Percentiles rank a stretch among this genome's conserved stretches.
phyloP scores from a whole-genome alignment of 2,329 filamentous ascomycete species.

The Reticulascus tulasneorum region DNA sequence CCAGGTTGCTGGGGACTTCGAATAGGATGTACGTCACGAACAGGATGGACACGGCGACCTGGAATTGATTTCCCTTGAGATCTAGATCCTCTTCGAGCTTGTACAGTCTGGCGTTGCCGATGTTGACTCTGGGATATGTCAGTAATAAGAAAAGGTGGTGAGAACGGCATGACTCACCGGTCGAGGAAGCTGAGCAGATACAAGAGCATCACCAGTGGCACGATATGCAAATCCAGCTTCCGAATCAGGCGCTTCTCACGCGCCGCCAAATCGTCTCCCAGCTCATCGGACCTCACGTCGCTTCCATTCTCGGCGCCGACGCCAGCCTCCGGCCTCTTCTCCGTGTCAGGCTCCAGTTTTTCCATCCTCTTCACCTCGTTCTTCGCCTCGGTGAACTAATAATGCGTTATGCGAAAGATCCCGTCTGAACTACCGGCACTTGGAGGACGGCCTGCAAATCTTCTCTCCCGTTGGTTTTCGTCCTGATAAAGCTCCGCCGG shows the following conservation, averaged over 20 bases:
- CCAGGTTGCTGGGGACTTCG: conserved; percentile 62
- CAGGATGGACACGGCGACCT: conserved; percentile 62
- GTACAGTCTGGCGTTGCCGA: conserved; percentile 66
- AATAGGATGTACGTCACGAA: conserved; percentile 63
- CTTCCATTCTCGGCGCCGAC: not conserved
- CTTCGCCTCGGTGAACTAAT: no score
- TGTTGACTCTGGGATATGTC: conserved; percentile 20
- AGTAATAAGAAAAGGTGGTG: not conserved
- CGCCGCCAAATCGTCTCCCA: conserved; percentile 15
- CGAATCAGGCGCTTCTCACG: conserved; percentile 55
- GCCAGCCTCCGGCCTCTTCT: conserved; percentile 21
- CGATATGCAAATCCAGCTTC: conserved; percentile 60
- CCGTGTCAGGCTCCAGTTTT: conserved; percentile 2
- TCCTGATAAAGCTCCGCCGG: no score
- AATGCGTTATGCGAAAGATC: no score
- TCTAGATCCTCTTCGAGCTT: conserved; percentile 59
- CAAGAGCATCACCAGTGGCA: conserved; percentile 63
- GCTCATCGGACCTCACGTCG: not conserved
- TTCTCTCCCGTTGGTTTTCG: no score
- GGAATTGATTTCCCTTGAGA: conserved; percentile 64
- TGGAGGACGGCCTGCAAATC: no score
- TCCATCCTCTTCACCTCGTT: not conserved
- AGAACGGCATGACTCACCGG: conserved; percentile 40
- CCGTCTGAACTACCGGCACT: no score
- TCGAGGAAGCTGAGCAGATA: conserved; percentile 77